Percentiles rank a stretch among this genome's conserved stretches.
Conservation (phyloP, 768 basidiomycete species). For the Mycena floridula region DNA sequence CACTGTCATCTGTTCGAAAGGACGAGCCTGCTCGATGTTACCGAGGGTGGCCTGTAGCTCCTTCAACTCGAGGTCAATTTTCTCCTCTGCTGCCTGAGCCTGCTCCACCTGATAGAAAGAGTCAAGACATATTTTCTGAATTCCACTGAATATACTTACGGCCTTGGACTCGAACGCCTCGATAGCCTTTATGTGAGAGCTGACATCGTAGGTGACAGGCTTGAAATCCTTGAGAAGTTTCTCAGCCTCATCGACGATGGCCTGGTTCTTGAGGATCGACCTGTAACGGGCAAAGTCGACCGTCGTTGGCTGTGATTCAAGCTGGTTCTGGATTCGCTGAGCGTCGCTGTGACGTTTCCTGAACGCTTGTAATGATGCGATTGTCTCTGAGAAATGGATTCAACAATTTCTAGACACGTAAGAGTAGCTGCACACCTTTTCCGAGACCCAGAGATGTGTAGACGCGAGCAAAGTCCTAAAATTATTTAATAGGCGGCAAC, state of each 20-base stretch:
- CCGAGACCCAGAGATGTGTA: slow-evolving; percentile 80
- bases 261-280: slow-evolving; percentile 85
- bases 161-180: slow-evolving; percentile 96
- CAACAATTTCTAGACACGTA: neutral
- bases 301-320: slow-evolving; percentile 66
- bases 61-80: slow-evolving; percentile 88
- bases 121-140: slow-evolving; percentile 57
- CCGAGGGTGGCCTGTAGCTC: slow-evolving; percentile 89
- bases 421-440: slow-evolving; percentile 55
- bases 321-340: slow-evolving; percentile 60
- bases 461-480: slow-evolving; percentile 77
- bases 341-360: slow-evolving; percentile 93
- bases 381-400: slow-evolving; percentile 57
- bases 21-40: slow-evolving; percentile 96
- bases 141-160: slow-evolving; percentile 73
- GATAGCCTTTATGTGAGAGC: slow-evolving; percentile 87
- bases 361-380: slow-evolving; percentile 88
- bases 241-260: slow-evolving; percentile 88
- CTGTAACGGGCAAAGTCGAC: slow-evolving; percentile 93
- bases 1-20: slow-evolving; percentile 95
- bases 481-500: neutral
- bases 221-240: slow-evolving; percentile 86
- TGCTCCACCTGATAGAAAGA: slow-evolving; percentile 61
- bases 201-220: slow-evolving; percentile 90
- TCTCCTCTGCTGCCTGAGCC: slow-evolving; percentile 82